Evolutionary conservation across 768 basidiomycete species (phyloP), one percentile per base, ranked within the genome.

Genomic region (Russula ochroleuca): DNA sequence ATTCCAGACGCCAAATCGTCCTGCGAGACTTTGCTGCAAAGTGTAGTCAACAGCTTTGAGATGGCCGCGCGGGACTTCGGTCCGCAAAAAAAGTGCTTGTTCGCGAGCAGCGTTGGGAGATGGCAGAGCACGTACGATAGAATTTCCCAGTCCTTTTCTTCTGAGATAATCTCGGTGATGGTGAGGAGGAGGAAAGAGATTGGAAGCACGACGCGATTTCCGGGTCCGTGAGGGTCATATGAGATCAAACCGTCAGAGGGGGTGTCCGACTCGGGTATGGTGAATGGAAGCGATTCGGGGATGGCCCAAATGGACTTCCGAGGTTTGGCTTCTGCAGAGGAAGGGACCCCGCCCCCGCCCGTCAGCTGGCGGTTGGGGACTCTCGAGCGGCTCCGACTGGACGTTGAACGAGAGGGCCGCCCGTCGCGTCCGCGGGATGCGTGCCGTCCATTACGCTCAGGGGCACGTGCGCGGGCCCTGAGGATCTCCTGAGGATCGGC

Each of bases 31-130:
- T 83, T 83, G 1, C 80, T 77, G 75, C 92, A 92, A 14, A 98
- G 75, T 31, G 80, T 72, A n/a, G 79, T 78, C 43, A 93, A 75
- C 38, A 98, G 75, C 53, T 77, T 79, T 6, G 83, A 77, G 23
- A 95, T 81, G 11, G 83, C 81, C 15, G 72, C 74, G n/a, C 85
- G 79, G 33, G 89, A 85, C 56, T 85, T 84, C 0, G 92, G 92
- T 1, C 97, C 97, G 71, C 95, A 97, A 74, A 97, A 95, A 57
- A 98, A 80, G 70, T 98, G 94, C 73, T 98, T 98, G 81, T 98
- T 98, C 62, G 90, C 80, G 11, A 98, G 81, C 72, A 98, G 94
- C 10, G 85, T 80, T 1, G 97, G 95, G 0, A 99, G 80, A 75
- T 96, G 90, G 70, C 90, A 93, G 5, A 99, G 79, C 5, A 94